Percentiles rank a stretch among this genome's conserved stretches.
These are phyloP conservation scores for Paramecium sonneborni DNA, from an alignment of 73 alveolate genomes.

Conservation along the genomic window DNA sequence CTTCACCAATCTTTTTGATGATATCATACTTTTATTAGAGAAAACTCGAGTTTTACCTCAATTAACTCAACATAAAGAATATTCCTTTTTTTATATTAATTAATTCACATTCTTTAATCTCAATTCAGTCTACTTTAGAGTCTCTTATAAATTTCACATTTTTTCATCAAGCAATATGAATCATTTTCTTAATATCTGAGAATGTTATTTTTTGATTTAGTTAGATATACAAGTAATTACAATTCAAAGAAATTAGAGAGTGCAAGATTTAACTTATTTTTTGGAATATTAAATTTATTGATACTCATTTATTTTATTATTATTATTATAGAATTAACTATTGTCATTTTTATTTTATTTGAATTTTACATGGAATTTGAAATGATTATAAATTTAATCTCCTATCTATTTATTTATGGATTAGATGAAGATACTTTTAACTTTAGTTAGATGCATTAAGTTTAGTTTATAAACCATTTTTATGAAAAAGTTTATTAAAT, in stretches of 20 bases:
- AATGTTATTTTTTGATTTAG: neutral
- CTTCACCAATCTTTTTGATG: constrained; percentile 60
- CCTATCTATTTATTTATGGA: no score
- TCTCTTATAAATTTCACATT: neutral
- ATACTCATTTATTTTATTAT: neutral
- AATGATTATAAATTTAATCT: neutral
- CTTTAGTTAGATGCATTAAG: no score
- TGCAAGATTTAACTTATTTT: neutral
- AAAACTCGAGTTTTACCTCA: neutral
- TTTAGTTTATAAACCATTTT: no score
- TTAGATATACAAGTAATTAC: neutral
- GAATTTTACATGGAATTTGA: neutral
- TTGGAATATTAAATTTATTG: neutral
- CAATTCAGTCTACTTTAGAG: neutral
- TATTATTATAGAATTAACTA: neutral
- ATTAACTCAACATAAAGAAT: neutral
- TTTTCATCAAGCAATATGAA: neutral
- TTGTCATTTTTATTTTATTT: neutral
- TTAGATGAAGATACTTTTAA: no score
- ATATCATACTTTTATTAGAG: constrained; percentile 1
- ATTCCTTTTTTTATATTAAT: neutral
- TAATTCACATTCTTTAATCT: neutral
- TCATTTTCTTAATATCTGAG: neutral
- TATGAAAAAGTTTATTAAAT: no score
- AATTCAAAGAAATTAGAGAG: neutral